These are phyloP conservation scores for Corinectria fuckeliana DNA, from an alignment of 2,329 filamentous ascomycete genomes.

Conservation along the genomic window DNA sequence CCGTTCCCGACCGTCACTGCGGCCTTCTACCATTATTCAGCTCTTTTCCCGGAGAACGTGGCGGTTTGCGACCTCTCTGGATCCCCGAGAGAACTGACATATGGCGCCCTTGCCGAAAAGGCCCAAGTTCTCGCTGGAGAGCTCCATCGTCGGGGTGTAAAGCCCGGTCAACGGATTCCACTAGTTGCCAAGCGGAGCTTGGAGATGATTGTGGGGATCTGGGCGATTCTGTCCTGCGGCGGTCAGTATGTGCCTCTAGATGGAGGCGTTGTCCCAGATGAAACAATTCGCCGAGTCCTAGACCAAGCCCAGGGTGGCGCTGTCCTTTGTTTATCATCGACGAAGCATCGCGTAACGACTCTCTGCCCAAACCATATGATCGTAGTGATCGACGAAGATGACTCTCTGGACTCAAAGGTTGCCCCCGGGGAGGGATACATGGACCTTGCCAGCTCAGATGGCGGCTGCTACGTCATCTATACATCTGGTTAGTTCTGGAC, in stretches of 20 bases:
- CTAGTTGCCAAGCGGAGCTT: conserved; percentile 61
- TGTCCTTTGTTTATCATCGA: conserved; percentile 55
- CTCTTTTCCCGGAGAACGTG: conserved; percentile 43
- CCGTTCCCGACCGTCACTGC: conserved; percentile 49
- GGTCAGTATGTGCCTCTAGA: conserved; percentile 67
- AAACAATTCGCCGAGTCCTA: conserved; percentile 57
- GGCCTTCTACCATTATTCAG: conserved; percentile 48
- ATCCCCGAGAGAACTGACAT: conserved; percentile 48
- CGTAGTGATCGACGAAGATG: conserved; percentile 40
- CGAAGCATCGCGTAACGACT: conserved; percentile 42
- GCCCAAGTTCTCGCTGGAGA: conserved; percentile 51
- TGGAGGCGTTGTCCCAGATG: conserved; percentile 58
- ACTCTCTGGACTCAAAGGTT: not conserved
- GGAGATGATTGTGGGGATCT: conserved; percentile 64
- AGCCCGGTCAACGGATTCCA: conserved; percentile 56
- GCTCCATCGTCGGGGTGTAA: conserved; percentile 48
- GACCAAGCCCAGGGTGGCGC: conserved; percentile 52
- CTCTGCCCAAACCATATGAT: conserved; percentile 34
- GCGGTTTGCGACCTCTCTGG: conserved; percentile 48
- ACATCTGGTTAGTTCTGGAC: conserved; percentile 53
- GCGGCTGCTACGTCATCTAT: conserved; percentile 58
- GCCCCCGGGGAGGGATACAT: conserved; percentile 27
- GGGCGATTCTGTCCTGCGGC: conserved; percentile 62
- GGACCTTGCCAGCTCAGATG: conserved; percentile 44
- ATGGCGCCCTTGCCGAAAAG: conserved; percentile 50